These are phyloP conservation scores for Arthroderma sp. DNA, from an alignment of 2,329 filamentous ascomycete genomes.

Conservation along the genomic window DNA sequence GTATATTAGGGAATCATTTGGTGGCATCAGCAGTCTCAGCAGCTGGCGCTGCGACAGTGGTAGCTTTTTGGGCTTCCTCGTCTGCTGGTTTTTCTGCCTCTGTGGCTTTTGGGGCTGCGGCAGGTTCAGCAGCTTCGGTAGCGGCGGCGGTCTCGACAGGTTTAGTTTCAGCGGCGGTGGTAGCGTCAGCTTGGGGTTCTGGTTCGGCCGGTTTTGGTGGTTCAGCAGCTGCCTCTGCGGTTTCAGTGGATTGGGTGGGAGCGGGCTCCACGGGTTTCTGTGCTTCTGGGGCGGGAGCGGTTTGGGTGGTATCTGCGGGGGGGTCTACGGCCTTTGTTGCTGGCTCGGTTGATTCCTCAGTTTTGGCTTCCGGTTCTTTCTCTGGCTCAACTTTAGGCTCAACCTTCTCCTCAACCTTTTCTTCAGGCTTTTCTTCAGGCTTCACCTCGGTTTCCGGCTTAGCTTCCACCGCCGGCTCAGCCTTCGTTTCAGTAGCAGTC, in stretches of 20 bases:
- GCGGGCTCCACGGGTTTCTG: slow-evolving; percentile 4
- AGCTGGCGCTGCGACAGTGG: background rate
- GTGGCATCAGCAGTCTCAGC: slow-evolving; percentile 4
- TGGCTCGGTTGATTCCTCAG: background rate
- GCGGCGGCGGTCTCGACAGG: slow-evolving; percentile 3
- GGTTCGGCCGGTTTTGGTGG: slow-evolving; percentile 1
- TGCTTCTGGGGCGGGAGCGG: slow-evolving; percentile 5
- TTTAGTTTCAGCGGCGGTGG: background rate
- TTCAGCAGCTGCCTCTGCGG: slow-evolving; percentile 3
- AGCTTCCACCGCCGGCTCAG: too few relatives aligned
- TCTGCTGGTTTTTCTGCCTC: background rate
- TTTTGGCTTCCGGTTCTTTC: background rate
- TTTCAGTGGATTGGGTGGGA: slow-evolving; percentile 1
- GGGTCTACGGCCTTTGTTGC: slow-evolving; percentile 1
- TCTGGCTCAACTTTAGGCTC: background rate
- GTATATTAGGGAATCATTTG: slow-evolving; percentile 1
- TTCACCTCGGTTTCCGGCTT: too few relatives aligned
- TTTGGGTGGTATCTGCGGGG: slow-evolving; percentile 4
- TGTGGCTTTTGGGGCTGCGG: slow-evolving; percentile 1
- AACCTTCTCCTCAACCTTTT: too few relatives aligned
- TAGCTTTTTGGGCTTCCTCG: background rate
- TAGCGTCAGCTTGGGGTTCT: background rate
- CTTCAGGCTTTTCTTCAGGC: too few relatives aligned
- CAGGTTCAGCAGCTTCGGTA: slow-evolving; percentile 3
- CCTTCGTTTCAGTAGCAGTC: too few relatives aligned